Conservation (phyloP, 2,329 filamentous ascomycete genomes). For the Sarocladium oryzae region DNA sequence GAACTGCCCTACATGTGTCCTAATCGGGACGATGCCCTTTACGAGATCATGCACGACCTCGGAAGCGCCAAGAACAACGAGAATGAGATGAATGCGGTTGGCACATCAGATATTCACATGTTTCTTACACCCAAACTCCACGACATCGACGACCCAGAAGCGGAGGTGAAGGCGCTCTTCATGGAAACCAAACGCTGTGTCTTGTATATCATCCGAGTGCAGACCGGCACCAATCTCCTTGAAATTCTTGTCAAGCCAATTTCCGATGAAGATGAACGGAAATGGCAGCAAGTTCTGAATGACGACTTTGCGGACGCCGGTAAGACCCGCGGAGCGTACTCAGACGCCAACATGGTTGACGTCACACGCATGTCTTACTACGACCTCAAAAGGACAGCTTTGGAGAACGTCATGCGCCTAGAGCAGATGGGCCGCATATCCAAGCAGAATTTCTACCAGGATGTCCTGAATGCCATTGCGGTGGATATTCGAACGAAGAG, state of each 20-base stretch:
- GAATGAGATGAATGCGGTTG: slow-evolving; percentile 81
- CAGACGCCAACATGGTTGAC: slow-evolving; percentile 82
- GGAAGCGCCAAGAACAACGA: slow-evolving; percentile 96
- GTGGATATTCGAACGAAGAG: slow-evolving; percentile 97
- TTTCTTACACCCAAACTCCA: slow-evolving; percentile 86
- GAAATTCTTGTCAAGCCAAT: slow-evolving; percentile 93
- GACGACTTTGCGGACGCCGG: slow-evolving; percentile 69
- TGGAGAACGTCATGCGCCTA: slow-evolving; percentile 88
- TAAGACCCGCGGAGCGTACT: slow-evolving; percentile 76
- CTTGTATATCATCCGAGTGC: slow-evolving; percentile 94
- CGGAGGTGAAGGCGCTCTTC: slow-evolving; percentile 84
- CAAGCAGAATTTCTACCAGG: slow-evolving; percentile 89
- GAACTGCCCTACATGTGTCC: slow-evolving; percentile 76
- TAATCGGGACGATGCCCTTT: slow-evolving; percentile 75
- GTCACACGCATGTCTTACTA: slow-evolving; percentile 85
- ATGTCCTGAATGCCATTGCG: slow-evolving; percentile 95
- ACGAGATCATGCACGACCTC: slow-evolving; percentile 87
- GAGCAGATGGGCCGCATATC: slow-evolving; percentile 85
- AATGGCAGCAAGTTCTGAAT: slow-evolving; percentile 73
- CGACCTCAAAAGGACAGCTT: slow-evolving; percentile 83
- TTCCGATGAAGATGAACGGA: slow-evolving; percentile 76
- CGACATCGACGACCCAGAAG: slow-evolving; percentile 86
- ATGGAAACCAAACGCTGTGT: slow-evolving; percentile 98
- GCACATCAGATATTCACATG: slow-evolving; percentile 83
- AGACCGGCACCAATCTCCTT: slow-evolving; percentile 85